Evolutionary conservation across 2,329 filamentous ascomycete species (phyloP), one percentile per base, ranked within the genome.

Genomic region (Aspergillus unguis): DNA sequence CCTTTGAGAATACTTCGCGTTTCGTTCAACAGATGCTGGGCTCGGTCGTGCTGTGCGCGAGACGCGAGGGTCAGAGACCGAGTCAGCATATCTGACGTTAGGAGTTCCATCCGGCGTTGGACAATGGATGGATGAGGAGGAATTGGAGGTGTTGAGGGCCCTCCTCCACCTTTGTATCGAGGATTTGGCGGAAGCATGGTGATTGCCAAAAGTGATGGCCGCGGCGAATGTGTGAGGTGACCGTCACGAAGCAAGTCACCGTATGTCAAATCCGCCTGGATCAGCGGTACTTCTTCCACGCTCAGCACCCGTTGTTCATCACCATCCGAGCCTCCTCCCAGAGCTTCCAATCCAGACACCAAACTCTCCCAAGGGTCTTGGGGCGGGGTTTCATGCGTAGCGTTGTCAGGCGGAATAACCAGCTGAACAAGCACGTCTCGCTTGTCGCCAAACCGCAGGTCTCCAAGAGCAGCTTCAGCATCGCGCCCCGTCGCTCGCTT

Each of bases 351-450:
- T 0, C 92, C 92, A 4, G 94, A 97, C 23, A 99, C 90, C 55
- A 99, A 92, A 45, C 90, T 94, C 72, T 97, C 94, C 94, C 94
- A 99, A 0, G 92, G 86, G 66, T 99, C 94, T 65, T 96, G 89
- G 5, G 92, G 92, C 37, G 95, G 79, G 63, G 90, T 85, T 57
- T 99, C 94, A 55, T 90, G 88, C 0, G 83, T 81, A 1, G 87
- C 80, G 57, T 83, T 94, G 68, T 99, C 94, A 0, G 94, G 90
- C 32, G 90, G 80, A 60, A 99, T 96, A 29, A 92, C 90, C 5
- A 99, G 81, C 71, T 99, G 94, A 3, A 99, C 92, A 4, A 99
- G 80, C 53, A 99, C 87, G 68, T 97, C 94, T 66, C 85, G 79
- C 80, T 97, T 99, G 71, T 99, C 94, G 33, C 94, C 94, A 66